Conservation (phyloP, 2,329 filamentous ascomycete genomes). For the Fusarium liriodendri region DNA sequence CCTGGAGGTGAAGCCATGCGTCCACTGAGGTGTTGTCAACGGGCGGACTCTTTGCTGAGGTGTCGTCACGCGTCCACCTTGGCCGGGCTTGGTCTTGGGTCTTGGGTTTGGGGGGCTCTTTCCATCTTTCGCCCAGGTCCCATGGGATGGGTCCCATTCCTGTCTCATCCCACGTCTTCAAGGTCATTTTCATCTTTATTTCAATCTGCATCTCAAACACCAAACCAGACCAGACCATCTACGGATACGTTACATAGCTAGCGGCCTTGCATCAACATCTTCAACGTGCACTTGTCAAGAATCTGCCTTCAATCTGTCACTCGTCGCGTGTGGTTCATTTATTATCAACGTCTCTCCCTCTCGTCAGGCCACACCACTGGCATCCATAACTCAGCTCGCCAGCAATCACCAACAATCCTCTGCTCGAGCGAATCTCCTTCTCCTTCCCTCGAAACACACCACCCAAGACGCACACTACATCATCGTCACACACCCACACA, state of each 20-base stretch:
- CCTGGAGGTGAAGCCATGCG: constrained; percentile 12
- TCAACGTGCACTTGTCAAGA: constrained; percentile 17
- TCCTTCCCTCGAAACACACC: constrained; percentile 32
- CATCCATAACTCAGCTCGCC: constrained; percentile 7
- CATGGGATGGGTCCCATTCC: constrained; percentile 13
- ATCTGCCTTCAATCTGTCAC: neutral
- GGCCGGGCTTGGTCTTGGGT: neutral
- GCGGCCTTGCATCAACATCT: constrained; percentile 10
- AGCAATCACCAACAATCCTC: neutral
- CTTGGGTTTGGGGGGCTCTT: constrained; percentile 1
- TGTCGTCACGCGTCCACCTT: constrained; percentile 24
- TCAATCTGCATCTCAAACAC: constrained; percentile 26
- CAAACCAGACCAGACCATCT: neutral
- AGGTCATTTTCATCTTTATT: constrained; percentile 31
- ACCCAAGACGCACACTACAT: constrained; percentile 30
- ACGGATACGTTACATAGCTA: neutral
- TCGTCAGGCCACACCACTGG: constrained; percentile 31
- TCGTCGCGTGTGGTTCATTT: neutral
- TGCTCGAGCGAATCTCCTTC: constrained; percentile 2
- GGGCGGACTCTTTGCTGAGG: neutral
- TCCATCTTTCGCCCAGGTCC: constrained; percentile 29
- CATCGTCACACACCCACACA: constrained; percentile 31
- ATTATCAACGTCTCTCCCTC: neutral
- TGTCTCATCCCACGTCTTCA: constrained; percentile 18
- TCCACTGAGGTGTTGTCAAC: constrained; percentile 10